A percentile compares a stretch with the other conserved stretches of the same genome.
Conservation (phyloP, 1,139 yeast species). For the Sugiyamaella pinicola region DNA sequence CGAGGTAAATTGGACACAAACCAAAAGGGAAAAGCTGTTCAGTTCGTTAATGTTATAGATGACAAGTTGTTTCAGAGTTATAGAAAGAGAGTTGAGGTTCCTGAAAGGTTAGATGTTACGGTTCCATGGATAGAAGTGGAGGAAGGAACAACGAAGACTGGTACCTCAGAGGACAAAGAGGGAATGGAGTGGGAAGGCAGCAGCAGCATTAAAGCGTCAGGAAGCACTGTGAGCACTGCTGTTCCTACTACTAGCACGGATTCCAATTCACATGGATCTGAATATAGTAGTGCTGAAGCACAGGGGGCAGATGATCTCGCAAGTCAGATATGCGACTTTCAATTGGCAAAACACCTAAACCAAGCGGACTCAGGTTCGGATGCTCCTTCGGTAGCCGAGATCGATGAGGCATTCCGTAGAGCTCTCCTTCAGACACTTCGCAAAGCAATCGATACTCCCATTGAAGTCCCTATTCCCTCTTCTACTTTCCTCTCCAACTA, state of each 20-base stretch:
- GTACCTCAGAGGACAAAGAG: too few relatives aligned
- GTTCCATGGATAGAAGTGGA: constrained; percentile 1
- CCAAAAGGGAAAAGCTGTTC: constrained; percentile 45
- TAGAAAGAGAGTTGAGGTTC: constrained; percentile 26
- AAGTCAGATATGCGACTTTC: not conserved
- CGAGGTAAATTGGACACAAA: constrained; percentile 32
- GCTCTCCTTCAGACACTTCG: constrained; percentile 71
- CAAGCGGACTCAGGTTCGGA: constrained; percentile 26
- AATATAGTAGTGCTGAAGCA: not conserved
- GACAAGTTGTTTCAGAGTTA: constrained; percentile 42
- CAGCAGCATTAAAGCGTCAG: not conserved
- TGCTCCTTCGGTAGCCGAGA: constrained; percentile 58
- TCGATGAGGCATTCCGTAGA: constrained; percentile 74
- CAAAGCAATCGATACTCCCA: constrained; percentile 59
- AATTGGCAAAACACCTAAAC: not conserved
- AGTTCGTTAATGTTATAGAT: constrained; percentile 43
- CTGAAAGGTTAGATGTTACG: constrained; percentile 15
- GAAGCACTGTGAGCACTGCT: not conserved
- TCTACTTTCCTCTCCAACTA: constrained; percentile 75
- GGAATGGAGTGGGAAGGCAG: too few relatives aligned
- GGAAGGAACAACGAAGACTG: not conserved
- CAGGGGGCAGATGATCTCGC: not conserved
- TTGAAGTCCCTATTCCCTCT: constrained; percentile 53
- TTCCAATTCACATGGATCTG: too few relatives aligned
- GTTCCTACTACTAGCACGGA: too few relatives aligned